Base-by-base conservation (phyloP, 768 basidiomycete genomes). In the Cystofilobasidium ferigula region DNA sequence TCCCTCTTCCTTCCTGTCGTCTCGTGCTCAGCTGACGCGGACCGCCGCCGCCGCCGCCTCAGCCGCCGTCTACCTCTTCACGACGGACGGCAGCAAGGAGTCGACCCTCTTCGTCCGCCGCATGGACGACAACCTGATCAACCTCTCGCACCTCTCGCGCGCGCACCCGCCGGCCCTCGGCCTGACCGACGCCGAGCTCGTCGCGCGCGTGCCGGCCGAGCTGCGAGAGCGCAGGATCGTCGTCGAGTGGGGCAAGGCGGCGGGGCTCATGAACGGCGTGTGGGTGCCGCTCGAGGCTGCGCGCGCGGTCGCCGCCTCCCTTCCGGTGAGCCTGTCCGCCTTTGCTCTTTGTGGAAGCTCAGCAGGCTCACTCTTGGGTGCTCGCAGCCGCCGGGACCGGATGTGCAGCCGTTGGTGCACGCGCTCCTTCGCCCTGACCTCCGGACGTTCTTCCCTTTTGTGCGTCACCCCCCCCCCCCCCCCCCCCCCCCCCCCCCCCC, bases 221-320 rank as follows among this genome's bases (percentile, higher is more conserved):
- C 35, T 60, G 13, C 18, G 13, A 4, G 28, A 2, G 5, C 3
- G 5, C 28, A 12, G 20, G 28, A 54, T 28, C 28, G 4, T 42
- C 8, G 64, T 65, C 26, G 54, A 58, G 36, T 60, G 57, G 57
- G 57, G 45, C 20, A 35, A 35, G 1, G 22, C 10, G 26, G 54
- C 32, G 3, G 64, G 34, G 6, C 7, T 30, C 26, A 34, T 65
- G 57, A 60, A 65, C 24, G 64, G 64, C 30, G 28, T 65, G 26
- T 65, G 64, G 64, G 45, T 57, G 1, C 34, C 64, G 36, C 47
- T 65, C 22, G 40, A 57, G 42, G 45, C 40, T n/a, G 64, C 57
- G 1, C 5, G 64, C 32, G 45, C 26, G 12, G 22, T 65, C 24
- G 57, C 14, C 2, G 26, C 51, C 18, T 30, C 64, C 18, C 20